Conservation (phyloP, 768 basidiomycete genomes). For the Solioccasus polychromus region DNA sequence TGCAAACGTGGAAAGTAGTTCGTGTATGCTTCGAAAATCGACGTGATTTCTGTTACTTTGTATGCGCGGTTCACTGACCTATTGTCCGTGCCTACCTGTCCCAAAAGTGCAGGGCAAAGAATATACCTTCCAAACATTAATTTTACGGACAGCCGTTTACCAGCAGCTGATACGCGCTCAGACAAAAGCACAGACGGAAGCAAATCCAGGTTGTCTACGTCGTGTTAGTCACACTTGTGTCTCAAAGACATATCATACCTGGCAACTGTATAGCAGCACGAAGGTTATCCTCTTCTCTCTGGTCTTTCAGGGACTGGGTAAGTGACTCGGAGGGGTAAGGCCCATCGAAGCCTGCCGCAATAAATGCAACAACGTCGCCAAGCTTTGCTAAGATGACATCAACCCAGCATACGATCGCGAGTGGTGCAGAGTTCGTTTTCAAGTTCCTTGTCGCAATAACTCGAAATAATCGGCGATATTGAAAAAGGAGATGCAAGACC, state of each 20-base stretch:
- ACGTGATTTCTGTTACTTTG: not conserved
- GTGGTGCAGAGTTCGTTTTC: slow-evolving; percentile 17
- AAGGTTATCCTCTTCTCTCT: slow-evolving; percentile 49
- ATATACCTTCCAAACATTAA: slow-evolving; percentile 57
- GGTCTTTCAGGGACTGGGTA: slow-evolving; percentile 33
- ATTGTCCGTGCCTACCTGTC: slow-evolving; percentile 11
- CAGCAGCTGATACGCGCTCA: slow-evolving; percentile 52
- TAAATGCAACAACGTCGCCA: slow-evolving; percentile 34
- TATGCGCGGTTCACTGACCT: slow-evolving; percentile 15
- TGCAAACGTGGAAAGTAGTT: slow-evolving; percentile 12
- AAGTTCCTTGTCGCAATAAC: slow-evolving; percentile 36
- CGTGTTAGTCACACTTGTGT: slow-evolving; percentile 9
- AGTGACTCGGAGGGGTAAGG: slow-evolving; percentile 11
- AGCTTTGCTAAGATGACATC: slow-evolving; percentile 59
- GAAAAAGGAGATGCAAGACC: slow-evolving; percentile 44
- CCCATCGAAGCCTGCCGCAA: slow-evolving; percentile 27
- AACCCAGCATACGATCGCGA: slow-evolving; percentile 58
- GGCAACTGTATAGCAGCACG: slow-evolving; percentile 69
- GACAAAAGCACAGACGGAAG: slow-evolving; percentile 47
- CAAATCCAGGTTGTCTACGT: slow-evolving; percentile 52
- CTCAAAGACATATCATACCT: slow-evolving; percentile 34
- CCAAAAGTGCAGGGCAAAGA: slow-evolving; percentile 39
- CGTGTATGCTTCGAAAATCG: slow-evolving; percentile 9
- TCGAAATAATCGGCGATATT: slow-evolving; percentile 49
- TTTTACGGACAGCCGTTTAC: slow-evolving; percentile 55